Evolutionary conservation across 768 basidiomycete species (phyloP).

Genomic region (Cubamyces lactineus): DNA sequence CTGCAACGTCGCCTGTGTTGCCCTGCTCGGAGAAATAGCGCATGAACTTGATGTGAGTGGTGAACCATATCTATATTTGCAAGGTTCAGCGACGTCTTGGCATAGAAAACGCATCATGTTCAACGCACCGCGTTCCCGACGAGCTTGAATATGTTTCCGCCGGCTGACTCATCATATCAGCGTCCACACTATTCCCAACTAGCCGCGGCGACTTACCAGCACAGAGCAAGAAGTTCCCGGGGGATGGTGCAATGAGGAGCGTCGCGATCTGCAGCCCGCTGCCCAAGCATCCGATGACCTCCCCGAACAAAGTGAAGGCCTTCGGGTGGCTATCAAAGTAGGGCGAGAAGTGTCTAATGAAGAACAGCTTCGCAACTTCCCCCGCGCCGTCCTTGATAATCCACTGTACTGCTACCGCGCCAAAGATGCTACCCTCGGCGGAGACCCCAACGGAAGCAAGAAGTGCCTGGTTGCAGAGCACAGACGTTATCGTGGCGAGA

Average conservation of each 20-base stretch:
- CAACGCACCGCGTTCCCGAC: slow-evolving; percentile 33
- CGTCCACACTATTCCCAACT: not conserved
- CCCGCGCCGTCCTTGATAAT: slow-evolving; percentile 38
- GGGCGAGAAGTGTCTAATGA: slow-evolving; percentile 33
- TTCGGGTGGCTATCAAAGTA: slow-evolving; percentile 38
- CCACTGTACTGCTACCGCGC: slow-evolving; percentile 37
- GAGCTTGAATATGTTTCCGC: slow-evolving; percentile 36
- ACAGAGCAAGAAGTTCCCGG: slow-evolving; percentile 31
- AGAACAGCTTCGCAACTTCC: slow-evolving; percentile 36
- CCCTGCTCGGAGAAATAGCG: slow-evolving; percentile 34
- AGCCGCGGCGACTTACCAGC: slow-evolving; percentile 24
- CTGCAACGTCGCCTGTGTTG: slow-evolving; percentile 36
- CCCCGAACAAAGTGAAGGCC: slow-evolving; percentile 32
- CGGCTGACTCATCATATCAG: slow-evolving; percentile 19
- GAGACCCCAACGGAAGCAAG: slow-evolving; percentile 34
- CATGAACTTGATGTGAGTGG: slow-evolving; percentile 36
- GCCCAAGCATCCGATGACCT: slow-evolving; percentile 27
- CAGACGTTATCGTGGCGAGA: slow-evolving; percentile 31
- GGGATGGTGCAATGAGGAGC: slow-evolving; percentile 28
- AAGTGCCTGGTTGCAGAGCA: slow-evolving; percentile 36
- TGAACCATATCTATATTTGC: slow-evolving; percentile 32
- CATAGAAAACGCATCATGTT: not conserved
- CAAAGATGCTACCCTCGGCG: slow-evolving; percentile 35
- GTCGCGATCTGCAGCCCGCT: slow-evolving; percentile 34
- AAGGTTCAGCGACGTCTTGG: not conserved